Conservation (phyloP, 2,329 filamentous ascomycete genomes). For the Whalleya microplaca region DNA sequence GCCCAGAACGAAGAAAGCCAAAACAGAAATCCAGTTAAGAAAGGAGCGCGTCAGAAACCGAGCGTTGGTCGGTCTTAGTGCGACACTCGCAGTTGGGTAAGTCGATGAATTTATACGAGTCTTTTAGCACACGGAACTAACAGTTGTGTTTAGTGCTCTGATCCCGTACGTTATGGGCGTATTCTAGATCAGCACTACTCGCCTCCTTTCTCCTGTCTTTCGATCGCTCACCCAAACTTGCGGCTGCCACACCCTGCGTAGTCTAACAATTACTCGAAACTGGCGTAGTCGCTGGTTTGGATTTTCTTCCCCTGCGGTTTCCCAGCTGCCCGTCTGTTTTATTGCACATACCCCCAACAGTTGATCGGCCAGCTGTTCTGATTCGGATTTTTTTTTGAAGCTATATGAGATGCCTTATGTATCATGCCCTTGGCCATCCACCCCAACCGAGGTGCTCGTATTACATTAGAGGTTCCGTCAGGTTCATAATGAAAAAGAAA, state of each 20-base stretch:
- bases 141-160: constrained; percentile 40
- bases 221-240: constrained; percentile 3
- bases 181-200: constrained; percentile 39
- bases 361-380: constrained; percentile 15
- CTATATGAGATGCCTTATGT: constrained; percentile 23
- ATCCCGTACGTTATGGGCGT: constrained; percentile 58
- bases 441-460: constrained; percentile 3
- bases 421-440: constrained; percentile 19
- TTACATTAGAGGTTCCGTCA: constrained; percentile 12
- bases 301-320: constrained; percentile 13
- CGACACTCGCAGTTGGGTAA: constrained; percentile 89
- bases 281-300: constrained; percentile 12
- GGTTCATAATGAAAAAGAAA: constrained; percentile 27
- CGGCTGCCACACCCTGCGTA: constrained; percentile 4
- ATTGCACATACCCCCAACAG: constrained; percentile 30
- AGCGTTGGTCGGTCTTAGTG: constrained; percentile 82
- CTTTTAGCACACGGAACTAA: constrained; percentile 7
- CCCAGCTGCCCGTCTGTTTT: constrained; percentile 23
- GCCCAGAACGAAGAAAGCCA: constrained; percentile 72
- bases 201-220: constrained; percentile 5
- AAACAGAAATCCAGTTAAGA: constrained; percentile 79
- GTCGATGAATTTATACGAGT: constrained; percentile 44
- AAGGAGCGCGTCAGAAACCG: constrained; percentile 86
- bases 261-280: constrained; percentile 2
- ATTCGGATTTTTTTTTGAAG: constrained; percentile 20